Conservation (phyloP, 1,139 yeast species). For the Yamadazyma buinensis region DNA sequence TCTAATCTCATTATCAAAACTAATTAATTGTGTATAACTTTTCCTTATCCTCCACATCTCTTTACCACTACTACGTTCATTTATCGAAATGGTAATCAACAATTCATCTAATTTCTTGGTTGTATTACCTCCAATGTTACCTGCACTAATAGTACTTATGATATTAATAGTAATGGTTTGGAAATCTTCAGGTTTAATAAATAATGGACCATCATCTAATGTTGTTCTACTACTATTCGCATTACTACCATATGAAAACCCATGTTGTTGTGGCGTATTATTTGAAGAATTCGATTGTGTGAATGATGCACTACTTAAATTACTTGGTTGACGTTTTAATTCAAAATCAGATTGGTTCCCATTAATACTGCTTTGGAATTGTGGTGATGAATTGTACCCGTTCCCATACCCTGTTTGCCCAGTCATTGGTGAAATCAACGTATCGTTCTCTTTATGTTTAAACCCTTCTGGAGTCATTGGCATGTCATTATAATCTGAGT, state of each 20-base stretch:
- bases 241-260: neutral
- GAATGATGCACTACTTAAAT: neutral
- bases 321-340: conserved; percentile 4
- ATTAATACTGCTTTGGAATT: conserved; percentile 8
- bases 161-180: conserved; percentile 59
- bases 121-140: conserved; percentile 13
- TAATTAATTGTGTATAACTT: conserved; percentile 49
- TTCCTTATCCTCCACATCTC: conserved; percentile 75
- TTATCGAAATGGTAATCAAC: conserved; percentile 54
- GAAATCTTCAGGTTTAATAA: conserved; percentile 66
- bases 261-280: neutral
- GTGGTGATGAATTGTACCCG: conserved; percentile 14
- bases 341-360: conserved; percentile 12
- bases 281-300: neutral
- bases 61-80: conserved; percentile 54
- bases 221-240: conserved; percentile 5
- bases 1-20: conserved; percentile 56
- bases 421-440: conserved; percentile 15
- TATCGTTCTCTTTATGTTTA: conserved; percentile 3
- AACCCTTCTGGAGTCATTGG: no score
- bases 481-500: neutral
- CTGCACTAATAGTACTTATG: conserved; percentile 45
- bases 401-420: conserved; percentile 10
- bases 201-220: conserved; percentile 24
- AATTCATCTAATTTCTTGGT: conserved; percentile 50